Evolutionary conservation across 306 rosid species (phyloP).

Genomic region (Begonia peltatifolia): DNA sequence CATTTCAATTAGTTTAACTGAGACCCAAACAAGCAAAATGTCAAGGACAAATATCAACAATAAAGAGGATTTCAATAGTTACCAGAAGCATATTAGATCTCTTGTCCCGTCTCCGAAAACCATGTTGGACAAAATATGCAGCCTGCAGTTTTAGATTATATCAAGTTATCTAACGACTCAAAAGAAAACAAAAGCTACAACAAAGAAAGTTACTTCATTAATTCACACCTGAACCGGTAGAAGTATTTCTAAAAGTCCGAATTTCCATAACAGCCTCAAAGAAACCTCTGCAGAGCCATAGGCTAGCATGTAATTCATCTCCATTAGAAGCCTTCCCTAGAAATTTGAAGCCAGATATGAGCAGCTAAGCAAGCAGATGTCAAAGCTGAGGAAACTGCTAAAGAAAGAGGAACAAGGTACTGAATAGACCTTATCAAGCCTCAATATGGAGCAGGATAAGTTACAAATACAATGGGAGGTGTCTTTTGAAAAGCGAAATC

Average conservation of each 20-base stretch:
- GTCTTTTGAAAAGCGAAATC: constrained; percentile 63
- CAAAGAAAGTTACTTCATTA: too few relatives aligned
- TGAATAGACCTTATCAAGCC: constrained; percentile 64
- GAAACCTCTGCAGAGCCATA: constrained; percentile 90
- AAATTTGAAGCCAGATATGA: constrained; percentile 11
- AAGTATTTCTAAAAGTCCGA: constrained; percentile 70
- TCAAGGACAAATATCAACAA: neutral
- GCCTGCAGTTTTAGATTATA: constrained; percentile 44
- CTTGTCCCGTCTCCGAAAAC: constrained; percentile 71
- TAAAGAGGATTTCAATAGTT: constrained; percentile 9
- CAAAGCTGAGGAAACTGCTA: constrained; percentile 3
- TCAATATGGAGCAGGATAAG: constrained; percentile 35
- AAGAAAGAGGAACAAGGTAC: constrained; percentile 7
- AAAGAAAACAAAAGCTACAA: neutral
- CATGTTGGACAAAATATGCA: constrained; percentile 48
- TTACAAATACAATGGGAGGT: constrained; percentile 46
- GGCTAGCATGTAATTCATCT: constrained; percentile 79
- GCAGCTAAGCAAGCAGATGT: constrained; percentile 8
- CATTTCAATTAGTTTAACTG: too few relatives aligned
- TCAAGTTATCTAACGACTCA: neutral
- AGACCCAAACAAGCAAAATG: neutral
- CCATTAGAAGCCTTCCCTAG: constrained; percentile 77
- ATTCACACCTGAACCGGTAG: constrained; percentile 55
- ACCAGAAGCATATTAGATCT: constrained; percentile 89
- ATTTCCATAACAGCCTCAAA: constrained; percentile 68